Percentiles rank a stretch among this genome's conserved stretches.
Evolutionary conservation across 495 filamentous ascomycete species (phyloP).

Genomic region (Hypoxylon crocopeplum): DNA sequence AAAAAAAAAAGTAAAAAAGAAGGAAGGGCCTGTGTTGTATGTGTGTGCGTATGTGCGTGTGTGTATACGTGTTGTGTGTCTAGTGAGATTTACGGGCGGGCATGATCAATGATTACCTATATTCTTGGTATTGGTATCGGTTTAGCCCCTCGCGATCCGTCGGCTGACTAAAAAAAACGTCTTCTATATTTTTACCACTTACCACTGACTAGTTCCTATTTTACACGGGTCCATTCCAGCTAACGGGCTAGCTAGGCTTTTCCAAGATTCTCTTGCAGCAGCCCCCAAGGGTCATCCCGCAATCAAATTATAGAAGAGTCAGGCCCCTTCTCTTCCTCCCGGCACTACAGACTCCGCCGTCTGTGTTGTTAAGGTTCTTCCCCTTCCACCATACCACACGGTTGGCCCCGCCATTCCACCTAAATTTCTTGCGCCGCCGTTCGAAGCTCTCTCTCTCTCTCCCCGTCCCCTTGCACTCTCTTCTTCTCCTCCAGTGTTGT

Average conservation of each 20-base stretch:
- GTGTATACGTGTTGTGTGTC: conserved; percentile 4
- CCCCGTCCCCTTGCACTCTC: not conserved
- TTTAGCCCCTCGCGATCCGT: conserved; percentile 18
- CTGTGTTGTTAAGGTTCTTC: conserved; percentile 39
- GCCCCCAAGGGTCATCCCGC: conserved; percentile 42
- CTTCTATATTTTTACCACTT: conserved; percentile 11
- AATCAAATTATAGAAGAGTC: conserved; percentile 38
- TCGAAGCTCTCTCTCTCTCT: conserved; percentile 5
- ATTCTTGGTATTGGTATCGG: conserved; percentile 16
- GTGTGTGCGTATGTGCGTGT: conserved; percentile 8
- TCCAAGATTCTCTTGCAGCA: conserved; percentile 41
- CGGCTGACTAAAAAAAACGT: conserved; percentile 24
- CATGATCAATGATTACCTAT: conserved; percentile 17
- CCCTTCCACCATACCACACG: conserved; percentile 32
- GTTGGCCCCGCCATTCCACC: conserved; percentile 40
- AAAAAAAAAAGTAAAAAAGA: no score
- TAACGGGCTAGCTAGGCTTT: conserved; percentile 39
- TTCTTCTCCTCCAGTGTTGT: not conserved
- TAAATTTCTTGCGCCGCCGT: conserved; percentile 39
- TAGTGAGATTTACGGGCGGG: conserved; percentile 11
- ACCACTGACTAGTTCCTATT: conserved; percentile 17
- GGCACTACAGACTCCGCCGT: conserved; percentile 38
- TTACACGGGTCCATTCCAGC: conserved; percentile 37
- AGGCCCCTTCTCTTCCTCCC: conserved; percentile 36
- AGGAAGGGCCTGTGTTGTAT: not conserved